Base-by-base conservation (phyloP, 1,284 basidiomycete species). In the Sutorius eximius region DNA sequence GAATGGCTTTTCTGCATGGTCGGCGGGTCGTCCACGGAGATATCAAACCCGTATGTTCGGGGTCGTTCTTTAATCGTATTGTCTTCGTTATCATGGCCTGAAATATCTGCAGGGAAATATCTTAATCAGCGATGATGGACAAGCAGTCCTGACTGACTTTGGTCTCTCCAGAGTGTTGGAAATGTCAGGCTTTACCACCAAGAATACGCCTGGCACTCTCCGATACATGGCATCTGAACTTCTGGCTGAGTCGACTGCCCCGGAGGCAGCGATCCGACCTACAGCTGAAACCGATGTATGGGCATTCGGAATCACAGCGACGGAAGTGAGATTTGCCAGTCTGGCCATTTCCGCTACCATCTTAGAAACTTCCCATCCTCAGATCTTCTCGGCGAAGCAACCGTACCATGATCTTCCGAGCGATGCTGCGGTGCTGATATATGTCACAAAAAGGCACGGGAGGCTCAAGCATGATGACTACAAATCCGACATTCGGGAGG, bases 211-310 rank as follows among this genome's bases (percentile, higher is more conserved):
- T n/a, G 68, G 67, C 8, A 71, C 67, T 6, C 45, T 63, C 30
- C 60, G 68, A 41, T 70, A 71, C 41, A 71, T 71, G 61, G 65
- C 66, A 3, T 55, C 58, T 5, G 67, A 68, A 45, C 58, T 71
- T 45, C 34, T 68, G 38, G 57, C 38, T 10, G 55, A 58, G 27
- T 37, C 48, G 2, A 54, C 42, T 22, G 45, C 52, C 36, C 50
- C 49, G 8, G 24, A 6, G 5, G 51, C n/a, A 27, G 53, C 52
- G 20, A 55, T 55, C 37, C 49, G 56, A 24, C 62, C 60, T 16
- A 68, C 70, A n/a, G 6, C 8, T 37, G 48, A 51, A 38, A 59
- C 66, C 3, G 68, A 71, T 51, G 42, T 58, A 16, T 71, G 70
- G 67, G 69, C 68, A 3, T 61, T 61, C 18, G 66, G 51, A 3